These are phyloP conservation scores for Posidonia australis DNA, from an alignment of 106 monocot genomes.

Conservation along the genomic window DNA sequence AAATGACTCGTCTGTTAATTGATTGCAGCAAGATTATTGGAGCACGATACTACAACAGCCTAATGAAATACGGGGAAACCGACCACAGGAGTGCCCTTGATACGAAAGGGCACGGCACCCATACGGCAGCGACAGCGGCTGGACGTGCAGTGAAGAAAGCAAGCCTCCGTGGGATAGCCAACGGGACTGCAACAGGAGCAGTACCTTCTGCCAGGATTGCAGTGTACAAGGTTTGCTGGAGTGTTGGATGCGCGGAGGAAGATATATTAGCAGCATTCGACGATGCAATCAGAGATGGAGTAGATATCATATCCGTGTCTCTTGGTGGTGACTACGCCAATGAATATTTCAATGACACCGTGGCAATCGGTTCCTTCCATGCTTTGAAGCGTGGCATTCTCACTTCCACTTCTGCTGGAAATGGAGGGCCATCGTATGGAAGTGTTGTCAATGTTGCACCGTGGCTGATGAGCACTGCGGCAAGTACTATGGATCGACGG, in stretches of 20 bases:
- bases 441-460: conserved; percentile 19
- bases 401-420: conserved; percentile 4
- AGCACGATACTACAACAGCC: conserved; percentile 10
- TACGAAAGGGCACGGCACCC: conserved; percentile 14
- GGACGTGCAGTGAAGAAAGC: conserved; percentile 1
- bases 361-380: conserved; percentile 13
- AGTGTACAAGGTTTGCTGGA: conserved; percentile 18
- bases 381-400: conserved; percentile 4
- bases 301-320: conserved; percentile 9
- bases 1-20: not conserved
- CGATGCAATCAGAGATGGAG: conserved; percentile 6
- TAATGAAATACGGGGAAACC: not conserved
- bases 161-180: conserved; percentile 2
- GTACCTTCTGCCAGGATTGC: conserved; percentile 7
- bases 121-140: conserved; percentile 14
- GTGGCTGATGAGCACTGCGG: conserved; percentile 9
- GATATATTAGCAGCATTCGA: conserved; percentile 8
- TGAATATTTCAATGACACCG: not conserved
- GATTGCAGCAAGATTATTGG: conserved; percentile 16
- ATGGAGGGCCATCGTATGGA: not conserved
- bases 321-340: not conserved
- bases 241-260: not conserved
- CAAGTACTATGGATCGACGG: not conserved
- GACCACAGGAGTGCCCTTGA: not conserved
- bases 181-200: conserved; percentile 2